phyloP scores from a whole-genome alignment of 768 basidiomycete genomes.

The Naganishia antarctica region DNA sequence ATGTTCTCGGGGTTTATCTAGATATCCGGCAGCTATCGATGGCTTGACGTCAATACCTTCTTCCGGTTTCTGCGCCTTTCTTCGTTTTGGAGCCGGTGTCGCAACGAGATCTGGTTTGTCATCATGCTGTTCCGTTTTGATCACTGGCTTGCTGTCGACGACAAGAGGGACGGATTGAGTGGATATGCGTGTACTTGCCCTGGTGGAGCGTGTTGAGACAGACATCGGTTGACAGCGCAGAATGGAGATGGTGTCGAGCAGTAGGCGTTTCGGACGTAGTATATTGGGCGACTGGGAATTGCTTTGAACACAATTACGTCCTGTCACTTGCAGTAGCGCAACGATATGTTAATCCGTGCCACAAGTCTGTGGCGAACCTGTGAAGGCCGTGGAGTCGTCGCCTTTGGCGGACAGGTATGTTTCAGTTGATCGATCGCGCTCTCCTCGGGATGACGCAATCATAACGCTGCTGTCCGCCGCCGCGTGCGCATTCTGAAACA shows the following conservation, averaged over 20 bases:
- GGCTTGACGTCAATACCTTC: not conserved
- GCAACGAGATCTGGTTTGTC: not conserved
- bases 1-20: not conserved
- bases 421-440: conserved; percentile 13
- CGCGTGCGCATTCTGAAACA: too few species aligned
- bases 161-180: not conserved
- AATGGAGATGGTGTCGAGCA: too few species aligned
- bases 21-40: not conserved
- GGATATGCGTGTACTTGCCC: conserved; percentile 1
- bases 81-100: conserved; percentile 1
- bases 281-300: not conserved
- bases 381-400: too few species aligned
- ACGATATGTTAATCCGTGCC: not conserved
- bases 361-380: too few species aligned
- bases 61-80: not conserved
- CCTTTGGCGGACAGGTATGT: not conserved
- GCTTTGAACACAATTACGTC: not conserved
- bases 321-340: not conserved
- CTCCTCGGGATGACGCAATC: not conserved
- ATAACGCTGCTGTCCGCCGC: too few species aligned
- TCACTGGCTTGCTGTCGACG: not conserved
- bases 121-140: not conserved
- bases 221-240: not conserved
- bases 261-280: too few species aligned
- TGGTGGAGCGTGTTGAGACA: not conserved